Conservation (phyloP, 208 protist species). For the Leishmania major region DNA sequence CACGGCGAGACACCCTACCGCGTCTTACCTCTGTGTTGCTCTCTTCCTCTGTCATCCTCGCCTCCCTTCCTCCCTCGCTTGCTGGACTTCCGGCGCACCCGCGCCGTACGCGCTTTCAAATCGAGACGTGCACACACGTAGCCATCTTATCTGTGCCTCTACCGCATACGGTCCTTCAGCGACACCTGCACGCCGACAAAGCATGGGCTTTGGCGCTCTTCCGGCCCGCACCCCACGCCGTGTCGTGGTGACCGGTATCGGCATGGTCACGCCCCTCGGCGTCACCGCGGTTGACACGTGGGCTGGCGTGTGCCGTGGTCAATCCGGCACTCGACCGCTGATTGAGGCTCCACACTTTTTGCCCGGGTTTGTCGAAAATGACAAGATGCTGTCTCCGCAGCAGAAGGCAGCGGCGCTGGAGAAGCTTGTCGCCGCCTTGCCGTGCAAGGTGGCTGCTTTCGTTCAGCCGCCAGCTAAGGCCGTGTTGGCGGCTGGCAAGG, state of each 20-base stretch:
- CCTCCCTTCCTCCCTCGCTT: neutral
- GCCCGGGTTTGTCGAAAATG: slow-evolving; percentile 52
- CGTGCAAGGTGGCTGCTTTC: slow-evolving; percentile 71
- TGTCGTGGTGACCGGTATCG: slow-evolving; percentile 96
- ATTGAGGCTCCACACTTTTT: slow-evolving; percentile 62
- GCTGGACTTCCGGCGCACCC: neutral
- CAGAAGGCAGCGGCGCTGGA: slow-evolving; percentile 34
- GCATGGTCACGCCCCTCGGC: slow-evolving; percentile 94
- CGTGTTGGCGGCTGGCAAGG: neutral
- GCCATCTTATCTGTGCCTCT: neutral
- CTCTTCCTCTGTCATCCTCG: neutral
- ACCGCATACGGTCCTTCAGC: neutral
- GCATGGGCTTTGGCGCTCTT: slow-evolving; percentile 39
- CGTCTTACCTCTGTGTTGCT: neutral
- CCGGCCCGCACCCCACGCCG: slow-evolving; percentile 53
- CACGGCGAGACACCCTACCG: neutral
- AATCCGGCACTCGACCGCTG: slow-evolving; percentile 56
- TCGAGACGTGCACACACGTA: neutral
- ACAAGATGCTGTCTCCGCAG: slow-evolving; percentile 29
- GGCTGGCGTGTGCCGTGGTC: slow-evolving; percentile 63
- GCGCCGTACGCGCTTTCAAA: neutral
- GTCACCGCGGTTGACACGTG: slow-evolving; percentile 73
- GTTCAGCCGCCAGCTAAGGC: slow-evolving; percentile 27
- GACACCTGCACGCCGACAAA: neutral
- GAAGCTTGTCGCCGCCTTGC: slow-evolving; percentile 52